Base-by-base conservation (phyloP, 2,329 filamentous ascomycete species). In the Pseudocercospora cruenta region DNA sequence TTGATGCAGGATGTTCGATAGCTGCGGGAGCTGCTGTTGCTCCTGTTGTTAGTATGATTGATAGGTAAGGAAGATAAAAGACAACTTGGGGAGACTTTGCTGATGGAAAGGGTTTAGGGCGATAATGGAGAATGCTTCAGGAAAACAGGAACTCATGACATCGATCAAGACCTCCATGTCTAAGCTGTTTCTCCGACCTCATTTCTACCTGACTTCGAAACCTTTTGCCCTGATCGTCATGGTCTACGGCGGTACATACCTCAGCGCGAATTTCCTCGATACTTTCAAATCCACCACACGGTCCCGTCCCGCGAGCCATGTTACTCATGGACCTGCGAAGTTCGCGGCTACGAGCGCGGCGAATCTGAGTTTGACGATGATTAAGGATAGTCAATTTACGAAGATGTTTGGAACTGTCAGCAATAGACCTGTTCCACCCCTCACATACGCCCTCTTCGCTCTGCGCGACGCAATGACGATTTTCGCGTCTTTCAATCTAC, bases 401-500 rank as follows among this genome's bases (percentile, higher is more conserved):
- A 87, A 88, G 74, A 86, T 97, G 74, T 97, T 96, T 77, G 92
- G 92, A 12, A 87, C 90, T 0, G 77, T 80, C 3, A 64, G 85
- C 80, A 69, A 79, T 28, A 72, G 81, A 57, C 70, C 82, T 68
- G 90, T 96, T 0, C 89, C 91, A 0, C 79, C 88, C 33, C 83
- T 90, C 1, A 91, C 89, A 8, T 95, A 93, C 79, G 82, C 85
- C 0, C 87, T 97, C 64, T 97, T 97, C 82, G 89, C 91, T 2
- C 76, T 90, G 63, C 88, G 94, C 72, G 94, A 97, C 81, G 92
- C 90, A 79, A 81, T 96, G 68, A 97, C 94, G 60, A 93, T 97
- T 73, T 96, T 96, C 78, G 93, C 93, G 4, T 92, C 88, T 12
- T 98, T 97, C 85, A 97, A 97, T 77, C 82, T 97, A 1, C 94